Base-by-base conservation (phyloP, 352 stramenopile species). In the Phytopythium litorale region DNA sequence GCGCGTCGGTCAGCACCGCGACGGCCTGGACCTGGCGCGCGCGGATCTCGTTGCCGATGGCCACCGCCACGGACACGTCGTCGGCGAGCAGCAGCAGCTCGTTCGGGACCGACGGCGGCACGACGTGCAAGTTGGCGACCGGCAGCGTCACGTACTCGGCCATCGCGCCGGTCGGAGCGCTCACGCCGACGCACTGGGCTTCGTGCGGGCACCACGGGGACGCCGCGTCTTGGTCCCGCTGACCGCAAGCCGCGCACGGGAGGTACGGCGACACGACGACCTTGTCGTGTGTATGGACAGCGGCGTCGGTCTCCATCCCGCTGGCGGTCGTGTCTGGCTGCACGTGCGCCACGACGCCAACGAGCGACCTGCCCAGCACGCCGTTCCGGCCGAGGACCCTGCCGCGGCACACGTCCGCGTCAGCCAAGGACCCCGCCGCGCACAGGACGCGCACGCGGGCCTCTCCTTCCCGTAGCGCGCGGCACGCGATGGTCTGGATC, bases 131-230 rank as follows among this genome's bases (percentile, higher is more conserved):
- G 28, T 70, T 83, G 7, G 62, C 60, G 28, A 72, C 15, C 23
- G 75, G 78, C 11, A 87, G 12, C 28, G 76, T 74, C 21, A 83
- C 65, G 64, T 71, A 79, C 55, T 87, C 68, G 7, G 71, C 66
- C 3, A 87, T 63, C 11, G 78, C 50, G 1, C 78, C 78, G 2
- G 49, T 61, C 25, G 68, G 43, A 6, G 73, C 52, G 58, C 61
- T 77, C 18, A 82, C 55, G 25, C 77, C 77, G 21, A 87, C 21
- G 40, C 53, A 68, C 11, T n/a, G 12, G 2, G 25, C 19, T n/a
- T 58, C 54, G 21, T 67, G 42, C 7, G 28, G 52, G 28, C 52
- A 58, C 32, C 37, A 40, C 9, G 51, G 25, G n/a, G 35, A n/a
- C 30, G 65, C 21, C 33, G 40, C 52, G 21, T 57, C 55, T 3